A percentile compares a stretch with the other conserved stretches of the same genome.
These are phyloP conservation scores for Panicum miliaceum DNA, from an alignment of 176 grass and related monocot genomes.

Conservation along the genomic window DNA sequence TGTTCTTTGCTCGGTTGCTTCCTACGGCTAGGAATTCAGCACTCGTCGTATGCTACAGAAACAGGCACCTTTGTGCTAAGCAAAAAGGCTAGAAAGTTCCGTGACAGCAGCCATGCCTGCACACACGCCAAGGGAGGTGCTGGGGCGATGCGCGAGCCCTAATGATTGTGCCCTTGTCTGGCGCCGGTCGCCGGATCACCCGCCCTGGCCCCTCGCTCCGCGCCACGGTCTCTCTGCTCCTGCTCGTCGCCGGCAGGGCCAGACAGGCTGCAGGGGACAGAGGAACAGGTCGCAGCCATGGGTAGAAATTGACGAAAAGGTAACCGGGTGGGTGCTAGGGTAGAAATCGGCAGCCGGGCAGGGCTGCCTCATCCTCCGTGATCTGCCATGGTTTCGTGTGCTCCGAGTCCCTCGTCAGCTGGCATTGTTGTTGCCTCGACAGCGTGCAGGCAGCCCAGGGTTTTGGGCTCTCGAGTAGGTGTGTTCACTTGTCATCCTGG, in stretches of 20 bases:
- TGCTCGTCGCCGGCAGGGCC: constrained; percentile 6
- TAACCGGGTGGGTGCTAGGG: background rate
- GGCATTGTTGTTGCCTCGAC: constrained; percentile 8
- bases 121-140: constrained; percentile 28
- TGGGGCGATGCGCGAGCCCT: constrained; percentile 11
- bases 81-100: constrained; percentile 32
- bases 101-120: background rate
- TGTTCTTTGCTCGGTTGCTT: background rate
- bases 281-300: background rate
- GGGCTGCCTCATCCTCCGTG: constrained; percentile 36
- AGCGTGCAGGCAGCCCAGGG: constrained; percentile 12
- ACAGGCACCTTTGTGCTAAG: background rate
- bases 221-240: background rate
- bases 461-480: background rate
- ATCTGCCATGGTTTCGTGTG: constrained; percentile 43
- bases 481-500: constrained; percentile 2
- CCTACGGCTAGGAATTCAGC: constrained; percentile 1
- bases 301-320: background rate
- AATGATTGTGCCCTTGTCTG: constrained; percentile 44
- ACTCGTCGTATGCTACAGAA: background rate
- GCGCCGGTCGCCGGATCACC: constrained; percentile 25
- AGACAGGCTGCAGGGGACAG: background rate
- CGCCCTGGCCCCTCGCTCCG: background rate
- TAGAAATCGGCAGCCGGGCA: constrained; percentile 22
- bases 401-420: background rate